A percentile compares a stretch with the other conserved stretches of the same genome.
Conservation (phyloP, 2,329 filamentous ascomycete genomes). For the Myotisia sp. region DNA sequence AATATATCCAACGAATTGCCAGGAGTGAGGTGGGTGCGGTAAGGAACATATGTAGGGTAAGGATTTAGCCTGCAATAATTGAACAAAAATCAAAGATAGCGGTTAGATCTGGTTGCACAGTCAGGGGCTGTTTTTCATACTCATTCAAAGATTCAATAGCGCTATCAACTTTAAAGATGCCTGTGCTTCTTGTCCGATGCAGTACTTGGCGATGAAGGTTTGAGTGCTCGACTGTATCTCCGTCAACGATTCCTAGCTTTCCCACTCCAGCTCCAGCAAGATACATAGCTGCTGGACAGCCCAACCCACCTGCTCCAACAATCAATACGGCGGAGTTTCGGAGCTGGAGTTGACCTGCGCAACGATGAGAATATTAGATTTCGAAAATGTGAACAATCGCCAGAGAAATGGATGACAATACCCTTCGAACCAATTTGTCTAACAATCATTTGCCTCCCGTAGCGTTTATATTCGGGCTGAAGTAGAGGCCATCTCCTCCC, state of each 20-base stretch:
- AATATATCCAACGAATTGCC: slow-evolving; percentile 55
- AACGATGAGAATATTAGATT: slow-evolving; percentile 3
- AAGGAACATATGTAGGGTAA: slow-evolving; percentile 47
- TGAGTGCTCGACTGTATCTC: slow-evolving; percentile 72
- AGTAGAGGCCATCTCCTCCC: slow-evolving; percentile 54
- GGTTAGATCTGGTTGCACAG: neutral
- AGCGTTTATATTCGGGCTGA: slow-evolving; percentile 65
- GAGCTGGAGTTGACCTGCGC: slow-evolving; percentile 58
- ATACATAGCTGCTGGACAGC: slow-evolving; percentile 86
- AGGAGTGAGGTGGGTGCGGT: slow-evolving; percentile 52
- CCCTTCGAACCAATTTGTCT: slow-evolving; percentile 65
- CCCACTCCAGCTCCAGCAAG: slow-evolving; percentile 80
- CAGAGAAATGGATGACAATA: too few relatives aligned
- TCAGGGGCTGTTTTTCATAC: slow-evolving; percentile 26
- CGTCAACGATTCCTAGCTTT: slow-evolving; percentile 70
- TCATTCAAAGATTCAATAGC: slow-evolving; percentile 46
- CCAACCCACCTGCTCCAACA: slow-evolving; percentile 76
- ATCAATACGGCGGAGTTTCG: slow-evolving; percentile 59
- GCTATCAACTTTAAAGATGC: slow-evolving; percentile 68
- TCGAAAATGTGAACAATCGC: neutral
- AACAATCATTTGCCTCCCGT: slow-evolving; percentile 82
- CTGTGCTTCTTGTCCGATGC: slow-evolving; percentile 57
- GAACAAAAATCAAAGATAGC: slow-evolving; percentile 1
- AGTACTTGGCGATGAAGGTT: slow-evolving; percentile 89
- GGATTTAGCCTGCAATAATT: slow-evolving; percentile 51